Conservation (phyloP, 306 rosid species). For the Cercis canadensis region DNA sequence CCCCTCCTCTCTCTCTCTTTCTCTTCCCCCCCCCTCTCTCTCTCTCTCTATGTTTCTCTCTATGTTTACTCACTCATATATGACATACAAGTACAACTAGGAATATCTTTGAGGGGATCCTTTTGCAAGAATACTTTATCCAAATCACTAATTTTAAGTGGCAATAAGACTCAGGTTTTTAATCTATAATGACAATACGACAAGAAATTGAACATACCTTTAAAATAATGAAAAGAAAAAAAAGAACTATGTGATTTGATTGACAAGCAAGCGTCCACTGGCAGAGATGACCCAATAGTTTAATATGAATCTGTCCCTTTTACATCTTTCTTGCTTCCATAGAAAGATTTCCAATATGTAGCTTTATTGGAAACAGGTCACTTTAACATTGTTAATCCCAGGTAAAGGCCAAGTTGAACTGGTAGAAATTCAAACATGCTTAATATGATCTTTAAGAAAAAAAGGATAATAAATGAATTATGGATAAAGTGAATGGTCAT, state of each 20-base stretch:
- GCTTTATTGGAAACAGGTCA: neutral
- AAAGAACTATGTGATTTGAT: slow-evolving; percentile 10
- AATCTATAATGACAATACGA: slow-evolving; percentile 1
- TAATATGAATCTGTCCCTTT: neutral
- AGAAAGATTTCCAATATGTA: neutral
- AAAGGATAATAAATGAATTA: too few species aligned
- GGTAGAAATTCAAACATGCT: neutral
- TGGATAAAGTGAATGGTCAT: too few species aligned
- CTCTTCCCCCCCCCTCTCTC: neutral
- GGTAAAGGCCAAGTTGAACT: slow-evolving; percentile 17
- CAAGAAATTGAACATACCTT: neutral
- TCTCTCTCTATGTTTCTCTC: slow-evolving; percentile 18
- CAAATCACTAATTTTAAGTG: slow-evolving; percentile 22
- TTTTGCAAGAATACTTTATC: neutral
- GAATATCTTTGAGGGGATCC: neutral
- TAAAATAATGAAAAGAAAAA: slow-evolving; percentile 20
- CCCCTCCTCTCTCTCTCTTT: slow-evolving; percentile 20
- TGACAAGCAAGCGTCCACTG: slow-evolving; percentile 12
- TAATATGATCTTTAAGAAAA: too few species aligned
- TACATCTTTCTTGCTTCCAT: neutral
- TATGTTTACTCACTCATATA: slow-evolving; percentile 7
- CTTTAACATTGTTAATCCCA: neutral
- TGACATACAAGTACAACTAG: neutral
- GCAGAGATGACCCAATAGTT: neutral
- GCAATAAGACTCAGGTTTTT: neutral